Conservation (phyloP, 768 basidiomycete genomes). For the Termitomyces bulborhizus region DNA sequence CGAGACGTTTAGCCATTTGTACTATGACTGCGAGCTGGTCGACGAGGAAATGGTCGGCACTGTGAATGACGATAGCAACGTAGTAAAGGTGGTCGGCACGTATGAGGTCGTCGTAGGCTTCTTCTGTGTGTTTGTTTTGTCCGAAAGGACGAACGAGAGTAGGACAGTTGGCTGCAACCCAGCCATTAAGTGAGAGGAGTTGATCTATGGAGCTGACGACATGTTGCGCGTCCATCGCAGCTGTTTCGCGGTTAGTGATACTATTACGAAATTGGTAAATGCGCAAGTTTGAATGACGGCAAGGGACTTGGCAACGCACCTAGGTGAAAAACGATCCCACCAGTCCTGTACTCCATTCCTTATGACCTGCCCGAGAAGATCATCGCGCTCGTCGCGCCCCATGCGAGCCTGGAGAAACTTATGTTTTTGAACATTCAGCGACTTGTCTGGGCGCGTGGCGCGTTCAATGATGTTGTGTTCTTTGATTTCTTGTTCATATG, state of each 20-base stretch:
- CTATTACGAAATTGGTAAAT: conserved; percentile 27
- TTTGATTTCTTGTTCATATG: conserved; percentile 38
- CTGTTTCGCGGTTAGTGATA: conserved; percentile 77
- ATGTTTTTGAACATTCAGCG: conserved; percentile 83
- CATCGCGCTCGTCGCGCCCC: conserved; percentile 79
- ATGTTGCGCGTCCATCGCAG: conserved; percentile 85
- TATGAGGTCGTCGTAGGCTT: conserved; percentile 86
- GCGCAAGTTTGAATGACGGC: not conserved
- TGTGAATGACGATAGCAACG: conserved; percentile 92
- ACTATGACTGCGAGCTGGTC: conserved; percentile 98
- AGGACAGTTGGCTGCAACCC: conserved; percentile 95
- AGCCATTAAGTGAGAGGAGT: conserved; percentile 92
- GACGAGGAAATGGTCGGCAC: conserved; percentile 97
- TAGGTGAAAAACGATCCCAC: conserved; percentile 92
- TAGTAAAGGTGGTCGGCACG: conserved; percentile 84
- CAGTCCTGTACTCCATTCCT: conserved; percentile 77
- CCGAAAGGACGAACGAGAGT: conserved; percentile 93
- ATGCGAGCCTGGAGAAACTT: conserved; percentile 84
- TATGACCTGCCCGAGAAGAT: conserved; percentile 73
- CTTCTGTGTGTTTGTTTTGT: conserved; percentile 71
- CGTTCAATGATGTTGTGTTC: conserved; percentile 50
- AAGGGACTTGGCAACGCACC: conserved; percentile 42
- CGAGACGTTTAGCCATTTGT: conserved; percentile 88
- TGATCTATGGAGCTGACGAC: conserved; percentile 89
- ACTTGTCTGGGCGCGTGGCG: conserved; percentile 58